These are phyloP conservation scores for Pestalotiopsis sp. DNA, from an alignment of 2,329 filamentous ascomycete species.

Conservation along the genomic window DNA sequence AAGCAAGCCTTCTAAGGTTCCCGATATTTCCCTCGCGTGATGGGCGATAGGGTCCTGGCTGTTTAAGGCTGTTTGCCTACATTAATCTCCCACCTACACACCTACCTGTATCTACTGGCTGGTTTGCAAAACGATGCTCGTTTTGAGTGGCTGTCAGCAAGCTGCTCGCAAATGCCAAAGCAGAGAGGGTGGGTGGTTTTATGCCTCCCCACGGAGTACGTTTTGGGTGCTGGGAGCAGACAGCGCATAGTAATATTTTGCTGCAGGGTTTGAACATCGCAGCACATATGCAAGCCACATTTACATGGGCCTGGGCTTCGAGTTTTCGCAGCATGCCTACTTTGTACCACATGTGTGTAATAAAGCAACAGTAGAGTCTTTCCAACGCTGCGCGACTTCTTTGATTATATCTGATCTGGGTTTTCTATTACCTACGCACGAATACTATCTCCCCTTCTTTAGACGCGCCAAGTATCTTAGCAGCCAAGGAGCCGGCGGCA, in stretches of 20 bases:
- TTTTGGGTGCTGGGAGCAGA: not conserved
- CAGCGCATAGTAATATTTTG: not conserved
- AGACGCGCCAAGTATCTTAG: too few relatives aligned
- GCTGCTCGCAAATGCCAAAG: not conserved
- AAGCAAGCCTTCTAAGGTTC: not conserved
- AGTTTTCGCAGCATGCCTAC: not conserved
- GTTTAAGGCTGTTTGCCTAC: too few relatives aligned
- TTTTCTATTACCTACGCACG: too few relatives aligned
- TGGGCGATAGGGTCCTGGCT: too few relatives aligned
- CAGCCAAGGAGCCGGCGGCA: too few relatives aligned
- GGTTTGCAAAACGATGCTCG: not conserved
- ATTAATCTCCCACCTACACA: too few relatives aligned
- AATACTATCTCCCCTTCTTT: too few relatives aligned
- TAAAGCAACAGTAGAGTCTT: not conserved
- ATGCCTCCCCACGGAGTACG: not conserved
- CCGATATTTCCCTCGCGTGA: not conserved
- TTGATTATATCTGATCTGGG: too few relatives aligned
- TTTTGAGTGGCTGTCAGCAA: not conserved
- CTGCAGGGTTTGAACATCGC: not conserved
- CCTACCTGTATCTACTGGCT: not conserved
- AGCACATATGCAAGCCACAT: conserved; percentile 10
- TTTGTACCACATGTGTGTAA: not conserved
- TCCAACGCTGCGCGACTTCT: too few relatives aligned
- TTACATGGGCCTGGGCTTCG: not conserved
- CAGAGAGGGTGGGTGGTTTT: not conserved